Conservation (phyloP, 2,329 filamentous ascomycete genomes). For the Trichoderma sp. region DNA sequence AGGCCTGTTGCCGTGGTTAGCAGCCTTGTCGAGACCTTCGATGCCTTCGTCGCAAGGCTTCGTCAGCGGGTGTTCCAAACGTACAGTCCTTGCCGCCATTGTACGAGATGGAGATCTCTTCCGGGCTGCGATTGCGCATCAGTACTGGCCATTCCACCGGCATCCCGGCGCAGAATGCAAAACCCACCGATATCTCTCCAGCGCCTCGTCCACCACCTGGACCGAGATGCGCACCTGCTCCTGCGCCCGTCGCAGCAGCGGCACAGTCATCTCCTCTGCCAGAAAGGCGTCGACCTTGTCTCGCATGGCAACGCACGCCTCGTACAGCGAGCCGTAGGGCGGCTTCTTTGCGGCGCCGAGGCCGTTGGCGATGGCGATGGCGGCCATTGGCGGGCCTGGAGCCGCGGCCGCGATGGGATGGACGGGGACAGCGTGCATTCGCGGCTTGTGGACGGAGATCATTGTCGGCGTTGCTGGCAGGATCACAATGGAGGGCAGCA, state of each 20-base stretch:
- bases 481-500: background rate
- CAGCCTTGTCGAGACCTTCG: background rate
- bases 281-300: conserved; percentile 23
- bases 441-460: conserved; percentile 9
- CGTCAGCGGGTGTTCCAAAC: background rate
- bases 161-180: conserved; percentile 32
- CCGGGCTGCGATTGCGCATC: conserved; percentile 54
- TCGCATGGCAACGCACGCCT: conserved; percentile 20
- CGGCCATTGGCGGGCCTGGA: background rate
- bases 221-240: conserved; percentile 72
- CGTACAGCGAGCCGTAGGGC: conserved; percentile 12
- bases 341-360: background rate
- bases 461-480: background rate
- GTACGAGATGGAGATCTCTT: conserved; percentile 86
- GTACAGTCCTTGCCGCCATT: conserved; percentile 95
- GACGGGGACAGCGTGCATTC: conserved; percentile 13
- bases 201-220: conserved; percentile 71
- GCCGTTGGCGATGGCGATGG: conserved; percentile 9
- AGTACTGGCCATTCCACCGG: background rate
- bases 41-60: too few species aligned
- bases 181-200: conserved; percentile 71
- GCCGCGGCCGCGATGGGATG: background rate
- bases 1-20: conserved; percentile 46
- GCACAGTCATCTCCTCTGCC: conserved; percentile 1
- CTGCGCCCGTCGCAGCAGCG: conserved; percentile 65